Evolutionary conservation across 805 yeast species (phyloP).

Genomic region (Wickerhamiella alocasiicola): DNA sequence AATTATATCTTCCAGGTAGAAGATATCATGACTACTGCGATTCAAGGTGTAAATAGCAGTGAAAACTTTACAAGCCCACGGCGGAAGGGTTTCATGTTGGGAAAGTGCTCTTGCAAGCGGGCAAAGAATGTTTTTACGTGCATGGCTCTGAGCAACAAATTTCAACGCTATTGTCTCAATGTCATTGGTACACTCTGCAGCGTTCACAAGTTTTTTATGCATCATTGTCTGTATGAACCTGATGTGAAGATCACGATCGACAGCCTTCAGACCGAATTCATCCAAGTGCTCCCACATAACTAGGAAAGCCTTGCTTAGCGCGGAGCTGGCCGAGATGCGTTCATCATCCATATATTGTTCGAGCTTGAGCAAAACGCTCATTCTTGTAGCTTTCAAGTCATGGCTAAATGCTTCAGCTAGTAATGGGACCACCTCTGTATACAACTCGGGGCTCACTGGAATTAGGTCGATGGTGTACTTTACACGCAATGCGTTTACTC

Average conservation of each 20-base stretch:
- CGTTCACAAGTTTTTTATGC: slow-evolving; percentile 27
- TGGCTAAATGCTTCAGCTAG: slow-evolving; percentile 12
- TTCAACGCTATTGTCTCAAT: slow-evolving; percentile 24
- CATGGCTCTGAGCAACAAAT: slow-evolving; percentile 27
- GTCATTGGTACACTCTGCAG: slow-evolving; percentile 22
- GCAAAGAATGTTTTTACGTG: slow-evolving; percentile 62
- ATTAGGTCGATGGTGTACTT: background rate
- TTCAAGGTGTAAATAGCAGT: slow-evolving; percentile 35
- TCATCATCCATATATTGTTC: slow-evolving; percentile 8
- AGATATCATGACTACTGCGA: slow-evolving; percentile 46
- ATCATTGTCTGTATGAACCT: slow-evolving; percentile 39
- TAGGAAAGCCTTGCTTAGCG: background rate
- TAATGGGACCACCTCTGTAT: slow-evolving; percentile 5
- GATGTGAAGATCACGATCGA: slow-evolving; percentile 53
- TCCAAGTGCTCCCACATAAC: slow-evolving; percentile 43
- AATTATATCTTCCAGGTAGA: slow-evolving; percentile 46
- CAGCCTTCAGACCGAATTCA: slow-evolving; percentile 47
- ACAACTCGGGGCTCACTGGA: background rate
- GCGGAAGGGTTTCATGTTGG: background rate
- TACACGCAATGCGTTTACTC: slow-evolving; percentile 11
- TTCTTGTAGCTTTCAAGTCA: slow-evolving; percentile 8
- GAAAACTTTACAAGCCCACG: slow-evolving; percentile 43
- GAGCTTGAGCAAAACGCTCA: slow-evolving; percentile 12
- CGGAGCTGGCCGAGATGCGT: background rate
- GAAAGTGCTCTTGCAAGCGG: slow-evolving; percentile 37